phyloP scores from a whole-genome alignment of 1,139 yeast species.

The Kluyveromyces sp. region DNA sequence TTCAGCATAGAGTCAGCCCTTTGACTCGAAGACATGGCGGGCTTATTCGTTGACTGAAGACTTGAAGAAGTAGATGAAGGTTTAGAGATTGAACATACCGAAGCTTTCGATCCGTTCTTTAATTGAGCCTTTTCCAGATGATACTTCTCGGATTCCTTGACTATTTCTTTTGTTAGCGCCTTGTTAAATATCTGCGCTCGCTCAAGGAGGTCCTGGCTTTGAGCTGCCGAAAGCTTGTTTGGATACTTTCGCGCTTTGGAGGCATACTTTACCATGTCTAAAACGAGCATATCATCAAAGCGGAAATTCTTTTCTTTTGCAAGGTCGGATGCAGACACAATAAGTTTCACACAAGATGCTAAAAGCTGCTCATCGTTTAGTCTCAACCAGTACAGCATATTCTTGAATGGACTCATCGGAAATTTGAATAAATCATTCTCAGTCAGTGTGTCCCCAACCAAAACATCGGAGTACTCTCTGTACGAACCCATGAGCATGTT shows the following conservation, averaged over 20 bases:
- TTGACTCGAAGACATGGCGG: slow-evolving; percentile 9
- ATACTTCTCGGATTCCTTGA: slow-evolving; percentile 40
- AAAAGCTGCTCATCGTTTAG: slow-evolving; percentile 72
- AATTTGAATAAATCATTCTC: slow-evolving; percentile 32
- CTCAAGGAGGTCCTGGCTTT: slow-evolving; percentile 48
- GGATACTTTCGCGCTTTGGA: slow-evolving; percentile 58
- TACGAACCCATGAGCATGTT: slow-evolving; percentile 60
- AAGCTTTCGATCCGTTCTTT: slow-evolving; percentile 8
- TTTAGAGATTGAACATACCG: slow-evolving; percentile 4
- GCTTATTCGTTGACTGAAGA: slow-evolving; percentile 13
- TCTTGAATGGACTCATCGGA: slow-evolving; percentile 41
- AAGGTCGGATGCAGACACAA: slow-evolving; percentile 58
- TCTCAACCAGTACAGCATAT: slow-evolving; percentile 72
- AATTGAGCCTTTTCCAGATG: slow-evolving; percentile 27
- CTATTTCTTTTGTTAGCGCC: slow-evolving; percentile 46
- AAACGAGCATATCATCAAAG: slow-evolving; percentile 45
- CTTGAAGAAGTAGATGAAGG: slow-evolving; percentile 11
- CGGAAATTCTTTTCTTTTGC: slow-evolving; percentile 47
- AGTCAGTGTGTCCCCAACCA: slow-evolving; percentile 26
- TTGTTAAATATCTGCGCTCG: slow-evolving; percentile 51
- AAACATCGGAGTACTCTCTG: slow-evolving; percentile 43
- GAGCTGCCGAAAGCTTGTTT: slow-evolving; percentile 55
- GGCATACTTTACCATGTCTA: slow-evolving; percentile 54
- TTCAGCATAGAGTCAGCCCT: slow-evolving; percentile 27
- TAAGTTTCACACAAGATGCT: slow-evolving; percentile 66